These are phyloP conservation scores for Pelargonium fulgidum DNA, from an alignment of 441 rosid genomes.

Conservation along the genomic window DNA sequence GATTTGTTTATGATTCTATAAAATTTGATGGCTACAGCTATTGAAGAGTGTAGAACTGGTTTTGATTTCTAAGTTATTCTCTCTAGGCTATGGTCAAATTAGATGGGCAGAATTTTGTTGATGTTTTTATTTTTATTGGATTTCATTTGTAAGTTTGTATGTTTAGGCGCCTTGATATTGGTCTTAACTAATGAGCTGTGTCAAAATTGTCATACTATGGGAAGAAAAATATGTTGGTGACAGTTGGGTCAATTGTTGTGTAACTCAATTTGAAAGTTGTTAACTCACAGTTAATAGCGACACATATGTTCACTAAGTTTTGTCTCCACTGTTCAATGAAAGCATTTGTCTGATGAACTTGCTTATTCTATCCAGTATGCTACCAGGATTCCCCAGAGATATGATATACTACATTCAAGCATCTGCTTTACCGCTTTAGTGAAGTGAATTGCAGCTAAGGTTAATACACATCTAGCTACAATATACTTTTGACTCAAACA, in stretches of 20 bases:
- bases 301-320: neutral
- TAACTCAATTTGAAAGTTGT: neutral
- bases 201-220: neutral
- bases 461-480: neutral
- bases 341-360: neutral
- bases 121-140: neutral
- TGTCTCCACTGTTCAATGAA: neutral
- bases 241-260: constrained; percentile 5
- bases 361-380: neutral
- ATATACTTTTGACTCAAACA: neutral
- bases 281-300: neutral
- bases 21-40: neutral
- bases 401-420: neutral
- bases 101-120: neutral
- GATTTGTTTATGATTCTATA: neutral
- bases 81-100: neutral
- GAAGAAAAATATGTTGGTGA: neutral
- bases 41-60: neutral
- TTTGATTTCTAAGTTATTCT: neutral
- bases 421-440: neutral
- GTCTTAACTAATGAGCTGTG: neutral
- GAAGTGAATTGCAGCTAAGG: neutral
- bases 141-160: neutral
- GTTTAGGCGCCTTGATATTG: neutral
- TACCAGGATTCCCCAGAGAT: neutral